Conservation (phyloP, 495 filamentous ascomycete genomes). For the Penicillium diatomitis region DNA sequence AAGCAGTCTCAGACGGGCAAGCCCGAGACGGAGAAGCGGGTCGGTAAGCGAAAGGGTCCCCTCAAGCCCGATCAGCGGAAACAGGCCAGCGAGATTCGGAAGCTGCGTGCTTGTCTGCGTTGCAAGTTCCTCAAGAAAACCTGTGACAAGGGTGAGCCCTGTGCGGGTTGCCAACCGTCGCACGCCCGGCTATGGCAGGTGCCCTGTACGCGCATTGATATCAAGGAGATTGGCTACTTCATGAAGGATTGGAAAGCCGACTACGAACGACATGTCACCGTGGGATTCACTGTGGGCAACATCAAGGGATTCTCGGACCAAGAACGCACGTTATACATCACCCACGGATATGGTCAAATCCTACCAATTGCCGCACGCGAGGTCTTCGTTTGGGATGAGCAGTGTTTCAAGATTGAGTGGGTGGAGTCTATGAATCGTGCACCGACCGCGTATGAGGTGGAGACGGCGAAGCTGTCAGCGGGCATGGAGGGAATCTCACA, state of each 20-base stretch:
- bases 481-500: conserved; percentile 73
- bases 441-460: conserved; percentile 69
- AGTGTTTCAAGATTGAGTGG: conserved; percentile 89
- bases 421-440: conserved; percentile 64
- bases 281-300: conserved; percentile 82
- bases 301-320: conserved; percentile 83
- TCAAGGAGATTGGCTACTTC: conserved; percentile 93
- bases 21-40: conserved; percentile 78
- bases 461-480: conserved; percentile 76
- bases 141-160: conserved; percentile 91
- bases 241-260: conserved; percentile 98
- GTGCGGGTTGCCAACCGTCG: conserved; percentile 83
- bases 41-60: conserved; percentile 77
- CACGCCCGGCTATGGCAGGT: conserved; percentile 92
- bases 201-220: conserved; percentile 89
- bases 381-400: conserved; percentile 81
- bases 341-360: conserved; percentile 82
- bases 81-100: conserved; percentile 88
- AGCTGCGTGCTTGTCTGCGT: conserved; percentile 82
- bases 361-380: conserved; percentile 84
- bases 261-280: conserved; percentile 77
- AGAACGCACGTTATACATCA: conserved; percentile 72
- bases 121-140: conserved; percentile 99
- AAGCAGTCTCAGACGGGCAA: conserved; percentile 65
- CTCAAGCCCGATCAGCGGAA: conserved; percentile 88